A percentile compares a stretch with the other conserved stretches of the same genome.
These are phyloP conservation scores for Coemansia sp. DNA, from an alignment of 192 early-diverging fungal species.

Conservation along the genomic window DNA sequence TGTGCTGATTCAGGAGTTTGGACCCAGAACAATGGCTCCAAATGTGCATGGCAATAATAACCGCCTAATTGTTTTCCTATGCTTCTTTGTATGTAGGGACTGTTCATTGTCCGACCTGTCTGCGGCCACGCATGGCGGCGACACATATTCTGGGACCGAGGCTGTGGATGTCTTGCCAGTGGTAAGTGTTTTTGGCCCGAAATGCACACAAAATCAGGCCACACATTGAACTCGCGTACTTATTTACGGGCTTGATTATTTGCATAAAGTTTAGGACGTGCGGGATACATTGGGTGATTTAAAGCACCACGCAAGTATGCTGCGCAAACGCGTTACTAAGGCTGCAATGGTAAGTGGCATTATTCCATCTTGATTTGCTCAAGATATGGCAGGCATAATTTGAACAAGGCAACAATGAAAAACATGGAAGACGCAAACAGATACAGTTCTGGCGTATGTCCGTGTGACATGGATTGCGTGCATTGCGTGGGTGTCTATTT, in stretches of 20 bases:
- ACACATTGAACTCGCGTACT: background rate
- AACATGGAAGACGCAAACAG: background rate
- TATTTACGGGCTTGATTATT: background rate
- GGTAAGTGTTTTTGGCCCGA: constrained; percentile 24
- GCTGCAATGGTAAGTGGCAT: constrained; percentile 47
- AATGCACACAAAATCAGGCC: background rate
- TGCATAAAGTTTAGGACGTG: constrained; percentile 21
- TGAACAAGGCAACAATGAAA: background rate
- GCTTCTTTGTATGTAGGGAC: constrained; percentile 19
- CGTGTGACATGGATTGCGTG: background rate
- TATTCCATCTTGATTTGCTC: background rate
- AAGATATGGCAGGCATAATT: too few relatives aligned
- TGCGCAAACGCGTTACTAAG: constrained; percentile 50
- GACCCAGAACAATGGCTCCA: background rate
- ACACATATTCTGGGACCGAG: constrained; percentile 31
- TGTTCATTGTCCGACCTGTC: constrained; percentile 23
- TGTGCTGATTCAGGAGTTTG: background rate
- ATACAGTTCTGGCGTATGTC: background rate
- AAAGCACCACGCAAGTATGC: constrained; percentile 37
- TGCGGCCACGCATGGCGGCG: constrained; percentile 42
- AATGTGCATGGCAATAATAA: constrained; percentile 5
- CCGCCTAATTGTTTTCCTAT: background rate
- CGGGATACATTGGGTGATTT: constrained; percentile 41
- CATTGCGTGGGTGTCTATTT: constrained; percentile 1
- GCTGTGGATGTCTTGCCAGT: constrained; percentile 27